phyloP scores from a whole-genome alignment of 768 basidiomycete species.

The Mrakia gelida region DNA sequence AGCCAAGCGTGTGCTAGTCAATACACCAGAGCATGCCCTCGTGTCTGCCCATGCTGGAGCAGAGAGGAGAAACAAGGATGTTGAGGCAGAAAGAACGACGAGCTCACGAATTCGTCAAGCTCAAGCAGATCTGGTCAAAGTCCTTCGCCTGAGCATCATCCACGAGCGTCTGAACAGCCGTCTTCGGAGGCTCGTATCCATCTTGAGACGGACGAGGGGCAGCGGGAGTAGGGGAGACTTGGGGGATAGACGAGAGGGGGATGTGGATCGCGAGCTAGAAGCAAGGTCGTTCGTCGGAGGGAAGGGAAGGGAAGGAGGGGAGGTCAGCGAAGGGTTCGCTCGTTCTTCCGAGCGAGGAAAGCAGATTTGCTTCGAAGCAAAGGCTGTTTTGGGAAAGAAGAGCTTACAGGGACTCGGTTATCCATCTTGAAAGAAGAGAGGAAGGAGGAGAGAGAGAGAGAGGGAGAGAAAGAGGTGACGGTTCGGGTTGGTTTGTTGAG shows the following conservation, averaged over 20 bases:
- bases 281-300: neutral
- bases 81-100: no score
- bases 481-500: no score
- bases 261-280: constrained; percentile 32
- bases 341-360: no score
- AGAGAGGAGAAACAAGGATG: no score
- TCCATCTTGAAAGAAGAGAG: neutral
- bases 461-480: neutral
- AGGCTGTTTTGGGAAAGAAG: no score
- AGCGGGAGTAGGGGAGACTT: neutral
- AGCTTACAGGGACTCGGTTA: neutral
- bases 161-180: constrained; percentile 26
- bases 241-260: constrained; percentile 24
- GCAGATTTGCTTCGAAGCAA: no score
- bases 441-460: neutral
- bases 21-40: no score
- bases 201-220: neutral
- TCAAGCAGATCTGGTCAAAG: constrained; percentile 32
- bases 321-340: neutral
- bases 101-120: constrained; percentile 32
- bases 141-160: constrained; percentile 30
- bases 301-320: neutral
- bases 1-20: no score
- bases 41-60: neutral
- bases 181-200: constrained; percentile 14